Evolutionary conservation across 1,139 yeast genomes (phyloP).

Genomic region (Candida sanyaensis): DNA sequence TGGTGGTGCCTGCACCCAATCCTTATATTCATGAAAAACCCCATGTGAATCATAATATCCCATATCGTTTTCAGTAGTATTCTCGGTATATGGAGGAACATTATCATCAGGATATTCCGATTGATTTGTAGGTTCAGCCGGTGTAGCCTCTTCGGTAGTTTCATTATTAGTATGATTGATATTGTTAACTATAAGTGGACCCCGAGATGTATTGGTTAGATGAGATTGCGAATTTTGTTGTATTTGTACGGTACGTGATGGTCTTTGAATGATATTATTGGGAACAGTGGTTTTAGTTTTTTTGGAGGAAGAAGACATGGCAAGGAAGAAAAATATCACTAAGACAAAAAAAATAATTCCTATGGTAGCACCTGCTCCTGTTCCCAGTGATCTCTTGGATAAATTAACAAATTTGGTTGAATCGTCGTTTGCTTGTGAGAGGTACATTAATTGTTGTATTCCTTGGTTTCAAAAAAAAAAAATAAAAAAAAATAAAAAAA

Average conservation of each 20-base stretch:
- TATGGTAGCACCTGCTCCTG: not conserved
- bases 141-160: no score
- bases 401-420: not conserved
- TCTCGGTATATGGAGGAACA: not conserved
- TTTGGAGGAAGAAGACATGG: no score
- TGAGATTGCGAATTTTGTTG: not conserved
- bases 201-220: not conserved
- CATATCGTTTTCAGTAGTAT: not conserved
- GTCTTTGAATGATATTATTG: no score
- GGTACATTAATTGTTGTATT: not conserved
- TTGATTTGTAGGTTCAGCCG: not conserved
- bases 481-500: no score
- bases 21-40: conserved; percentile 43
- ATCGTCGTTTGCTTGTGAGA: not conserved
- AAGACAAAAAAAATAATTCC: not conserved
- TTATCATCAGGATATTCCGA: not conserved
- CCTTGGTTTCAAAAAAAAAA: not conserved
- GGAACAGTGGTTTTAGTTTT: no score
- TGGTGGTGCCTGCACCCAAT: conserved; percentile 19
- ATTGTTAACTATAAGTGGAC: not conserved
- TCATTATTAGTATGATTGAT: no score
- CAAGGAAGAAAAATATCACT: not conserved
- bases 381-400: not conserved
- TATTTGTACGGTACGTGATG: not conserved
- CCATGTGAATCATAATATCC: conserved; percentile 35